Evolutionary conservation across 2,329 filamentous ascomycete species (phyloP).

Genomic region (Ilyonectria mors-panacis): DNA sequence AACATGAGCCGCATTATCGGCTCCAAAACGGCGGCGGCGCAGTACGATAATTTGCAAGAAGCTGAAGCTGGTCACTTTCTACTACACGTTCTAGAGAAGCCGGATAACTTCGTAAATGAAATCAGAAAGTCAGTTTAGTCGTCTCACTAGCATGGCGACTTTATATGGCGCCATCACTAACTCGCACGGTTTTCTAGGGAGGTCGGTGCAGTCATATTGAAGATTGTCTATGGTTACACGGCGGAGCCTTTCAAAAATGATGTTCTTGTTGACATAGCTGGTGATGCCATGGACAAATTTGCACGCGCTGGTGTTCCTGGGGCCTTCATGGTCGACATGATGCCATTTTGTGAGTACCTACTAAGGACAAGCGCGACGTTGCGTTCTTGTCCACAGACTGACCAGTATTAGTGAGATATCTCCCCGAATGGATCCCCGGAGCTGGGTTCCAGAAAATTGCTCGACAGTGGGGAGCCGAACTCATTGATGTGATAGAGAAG

Average conservation of each 20-base stretch:
- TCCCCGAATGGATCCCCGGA: constrained; percentile 39
- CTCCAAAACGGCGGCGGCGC: constrained; percentile 54
- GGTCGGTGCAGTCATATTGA: constrained; percentile 36
- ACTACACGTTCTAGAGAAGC: constrained; percentile 53
- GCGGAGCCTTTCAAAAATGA: constrained; percentile 37
- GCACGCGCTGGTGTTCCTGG: constrained; percentile 31
- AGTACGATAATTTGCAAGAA: constrained; percentile 60
- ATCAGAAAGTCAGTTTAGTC: constrained; percentile 56
- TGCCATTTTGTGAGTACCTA: constrained; percentile 35
- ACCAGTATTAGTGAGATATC: constrained; percentile 22
- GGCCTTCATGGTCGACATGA: constrained; percentile 36
- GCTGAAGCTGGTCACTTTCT: constrained; percentile 52
- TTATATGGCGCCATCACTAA: not conserved
- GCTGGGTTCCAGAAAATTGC: constrained; percentile 32
- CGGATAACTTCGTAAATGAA: constrained; percentile 56
- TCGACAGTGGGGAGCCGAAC: constrained; percentile 25
- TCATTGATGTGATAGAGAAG: constrained; percentile 24
- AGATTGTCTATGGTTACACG: constrained; percentile 41
- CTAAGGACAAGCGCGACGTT: not conserved
- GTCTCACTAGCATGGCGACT: not conserved
- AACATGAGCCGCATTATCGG: constrained; percentile 62
- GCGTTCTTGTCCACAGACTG: not conserved
- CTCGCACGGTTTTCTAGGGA: constrained; percentile 21
- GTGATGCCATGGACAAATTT: constrained; percentile 37
- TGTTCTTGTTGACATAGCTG: constrained; percentile 33